These are phyloP conservation scores for Solanum bukasovii DNA, from an alignment of 257 asterid species.

Conservation along the genomic window DNA sequence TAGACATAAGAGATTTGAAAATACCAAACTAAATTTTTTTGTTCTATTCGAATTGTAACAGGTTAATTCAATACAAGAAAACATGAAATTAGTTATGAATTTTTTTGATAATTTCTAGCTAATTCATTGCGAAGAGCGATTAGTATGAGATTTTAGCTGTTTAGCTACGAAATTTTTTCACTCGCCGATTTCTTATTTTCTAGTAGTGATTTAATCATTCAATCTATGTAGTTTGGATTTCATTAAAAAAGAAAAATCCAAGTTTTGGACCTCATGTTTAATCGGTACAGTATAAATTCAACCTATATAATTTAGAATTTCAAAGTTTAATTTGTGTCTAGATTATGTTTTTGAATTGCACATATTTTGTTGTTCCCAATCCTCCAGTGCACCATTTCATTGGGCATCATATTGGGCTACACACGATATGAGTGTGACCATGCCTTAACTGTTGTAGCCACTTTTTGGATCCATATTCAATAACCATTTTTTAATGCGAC, in stretches of 20 bases:
- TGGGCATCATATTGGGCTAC: not conserved
- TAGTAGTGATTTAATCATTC: not conserved
- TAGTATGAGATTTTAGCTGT: not conserved
- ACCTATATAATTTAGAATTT: not conserved
- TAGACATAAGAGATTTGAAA: not conserved
- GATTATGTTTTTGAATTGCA: not conserved
- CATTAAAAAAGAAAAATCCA: not conserved
- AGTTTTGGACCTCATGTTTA: not conserved
- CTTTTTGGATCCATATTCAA: not conserved
- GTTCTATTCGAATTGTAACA: not conserved
- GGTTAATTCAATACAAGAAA: not conserved
- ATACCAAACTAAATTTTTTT: not conserved
- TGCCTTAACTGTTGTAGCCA: not conserved
- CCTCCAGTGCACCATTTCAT: not conserved
- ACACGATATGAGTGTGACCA: not conserved
- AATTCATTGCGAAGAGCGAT: too few relatives aligned
- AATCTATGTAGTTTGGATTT: not conserved
- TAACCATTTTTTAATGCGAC: not conserved
- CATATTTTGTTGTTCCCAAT: not conserved
- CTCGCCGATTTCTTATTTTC: not conserved
- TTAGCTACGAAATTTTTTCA: not conserved
- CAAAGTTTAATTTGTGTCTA: not conserved
- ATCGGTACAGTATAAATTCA: not conserved
- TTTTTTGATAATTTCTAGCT: not conserved
- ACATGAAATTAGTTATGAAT: not conserved